phyloP scores from a whole-genome alignment of 257 asterid genomes.

The Echites panduratus region DNA sequence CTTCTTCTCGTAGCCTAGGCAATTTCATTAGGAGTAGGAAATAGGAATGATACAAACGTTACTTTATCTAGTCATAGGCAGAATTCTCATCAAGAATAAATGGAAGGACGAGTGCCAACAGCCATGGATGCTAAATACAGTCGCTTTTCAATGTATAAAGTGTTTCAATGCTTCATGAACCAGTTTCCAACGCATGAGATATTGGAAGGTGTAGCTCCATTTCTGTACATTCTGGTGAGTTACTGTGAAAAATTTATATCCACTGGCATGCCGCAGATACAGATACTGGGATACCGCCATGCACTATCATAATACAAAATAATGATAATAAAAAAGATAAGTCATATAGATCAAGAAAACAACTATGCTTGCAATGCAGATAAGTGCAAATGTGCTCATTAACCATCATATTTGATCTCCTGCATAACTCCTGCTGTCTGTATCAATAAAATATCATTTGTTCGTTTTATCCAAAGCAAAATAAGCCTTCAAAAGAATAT shows the following conservation, averaged over 20 bases:
- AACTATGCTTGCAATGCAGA: no score
- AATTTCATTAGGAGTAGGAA: background rate
- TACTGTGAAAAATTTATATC: background rate
- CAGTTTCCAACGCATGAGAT: background rate
- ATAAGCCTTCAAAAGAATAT: no score
- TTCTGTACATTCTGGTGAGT: background rate
- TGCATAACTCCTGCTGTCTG: no score
- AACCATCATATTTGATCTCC: no score
- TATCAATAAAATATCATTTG: no score
- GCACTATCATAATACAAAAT: background rate
- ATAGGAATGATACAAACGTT: background rate
- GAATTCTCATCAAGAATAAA: background rate
- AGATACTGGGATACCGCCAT: background rate
- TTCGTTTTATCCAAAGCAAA: no score
- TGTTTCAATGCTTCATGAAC: background rate
- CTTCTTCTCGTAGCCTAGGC: conserved; percentile 1
- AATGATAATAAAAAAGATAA: no score
- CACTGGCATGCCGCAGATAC: background rate
- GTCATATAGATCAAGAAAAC: no score
- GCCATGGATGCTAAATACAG: background rate
- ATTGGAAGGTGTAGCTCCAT: background rate
- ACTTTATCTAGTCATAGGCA: background rate
- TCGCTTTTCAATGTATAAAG: background rate
- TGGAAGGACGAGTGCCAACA: background rate
- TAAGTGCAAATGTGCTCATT: no score